Conservation (phyloP, 192 early-diverging fungal species). For the Radiomyces spectabilis region DNA sequence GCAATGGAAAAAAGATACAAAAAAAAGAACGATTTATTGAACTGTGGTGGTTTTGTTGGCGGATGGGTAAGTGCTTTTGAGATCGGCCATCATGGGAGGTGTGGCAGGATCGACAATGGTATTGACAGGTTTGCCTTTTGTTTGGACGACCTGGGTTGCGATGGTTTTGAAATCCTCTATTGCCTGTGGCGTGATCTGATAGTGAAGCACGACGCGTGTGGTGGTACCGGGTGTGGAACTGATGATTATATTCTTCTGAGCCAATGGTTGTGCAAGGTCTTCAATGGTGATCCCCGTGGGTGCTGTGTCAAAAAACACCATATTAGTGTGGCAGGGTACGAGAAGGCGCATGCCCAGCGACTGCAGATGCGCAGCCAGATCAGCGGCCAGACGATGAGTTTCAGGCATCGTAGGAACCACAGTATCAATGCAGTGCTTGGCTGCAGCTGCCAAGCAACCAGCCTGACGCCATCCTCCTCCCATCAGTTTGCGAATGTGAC, state of each 20-base stretch:
- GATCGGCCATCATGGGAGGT: too few species aligned
- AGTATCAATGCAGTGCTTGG: slow-evolving; percentile 62
- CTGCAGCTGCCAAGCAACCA: slow-evolving; percentile 74
- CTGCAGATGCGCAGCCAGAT: slow-evolving; percentile 51
- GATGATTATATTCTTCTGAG: slow-evolving; percentile 48
- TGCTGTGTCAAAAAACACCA: slow-evolving; percentile 66
- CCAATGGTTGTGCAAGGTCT: slow-evolving; percentile 36
- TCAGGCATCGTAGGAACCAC: slow-evolving; percentile 62
- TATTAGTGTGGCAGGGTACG: slow-evolving; percentile 77
- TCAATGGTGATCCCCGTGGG: slow-evolving; percentile 39
- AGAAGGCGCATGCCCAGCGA: slow-evolving; percentile 56
- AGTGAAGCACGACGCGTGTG: slow-evolving; percentile 61
- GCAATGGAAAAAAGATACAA: too few species aligned
- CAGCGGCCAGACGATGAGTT: slow-evolving; percentile 58
- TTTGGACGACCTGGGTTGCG: too few species aligned
- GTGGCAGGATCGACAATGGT: too few species aligned
- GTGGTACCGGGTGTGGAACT: slow-evolving; percentile 33
- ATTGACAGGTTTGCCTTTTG: too few species aligned
- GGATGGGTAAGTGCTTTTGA: too few species aligned
- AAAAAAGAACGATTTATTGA: too few species aligned
- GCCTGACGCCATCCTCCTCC: slow-evolving; percentile 94
- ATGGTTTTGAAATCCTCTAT: too few species aligned
- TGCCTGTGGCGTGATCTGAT: slow-evolving; percentile 61
- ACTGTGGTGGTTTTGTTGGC: too few species aligned
- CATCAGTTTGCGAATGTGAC: slow-evolving; percentile 81